Evolutionary conservation across 805 yeast species (phyloP), one percentile per base, ranked within the genome.

Genomic region (Candida insectalens): DNA sequence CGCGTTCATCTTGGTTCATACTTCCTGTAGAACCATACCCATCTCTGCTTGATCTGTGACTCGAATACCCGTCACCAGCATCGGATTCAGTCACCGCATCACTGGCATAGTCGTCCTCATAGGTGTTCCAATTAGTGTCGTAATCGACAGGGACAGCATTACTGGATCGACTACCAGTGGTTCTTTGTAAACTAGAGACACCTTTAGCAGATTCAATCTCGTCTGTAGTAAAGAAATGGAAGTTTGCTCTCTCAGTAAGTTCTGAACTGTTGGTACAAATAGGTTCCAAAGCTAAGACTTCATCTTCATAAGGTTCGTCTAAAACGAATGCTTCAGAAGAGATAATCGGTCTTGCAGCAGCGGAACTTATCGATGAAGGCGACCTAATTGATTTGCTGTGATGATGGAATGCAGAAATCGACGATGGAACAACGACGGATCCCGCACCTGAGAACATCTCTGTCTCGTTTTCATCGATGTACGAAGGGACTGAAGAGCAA

Each of bases 201-300:
- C 96, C 96, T 35, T 83, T 92, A 1, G 97, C 96, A 33, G 69
- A 65, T 47, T 81, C 88, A 30, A 89, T 78, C 44, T 85, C 92
- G 36, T 82, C 84, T 4, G 80, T 65, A 8, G 89, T 75, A 57
- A 89, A 89, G 53, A 88, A 89, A 40, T 75, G 71, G 60, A 92
- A 89, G 36, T 77, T 64, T 10, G 63, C 51, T 13, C 61, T 39
- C 31, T 55, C 62, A 19, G 49, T 53, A 29, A 55, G 45, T 30
- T 69, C 65, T n/a, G 35, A 37, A 5, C 45, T 49, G 6, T 43
- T 41, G 12, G 56, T 60, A 25, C 52, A 52, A 19, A 59, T 62
- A 14, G 56, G 62, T 19, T 36, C 50, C 43, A 57, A 46, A 36
- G 52, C 67, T 29, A 46, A 40, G 33, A 56, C 63, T 30, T 43